Conservation (phyloP, 192 early-diverging fungal genomes). For the Backusella tarrabulga region DNA sequence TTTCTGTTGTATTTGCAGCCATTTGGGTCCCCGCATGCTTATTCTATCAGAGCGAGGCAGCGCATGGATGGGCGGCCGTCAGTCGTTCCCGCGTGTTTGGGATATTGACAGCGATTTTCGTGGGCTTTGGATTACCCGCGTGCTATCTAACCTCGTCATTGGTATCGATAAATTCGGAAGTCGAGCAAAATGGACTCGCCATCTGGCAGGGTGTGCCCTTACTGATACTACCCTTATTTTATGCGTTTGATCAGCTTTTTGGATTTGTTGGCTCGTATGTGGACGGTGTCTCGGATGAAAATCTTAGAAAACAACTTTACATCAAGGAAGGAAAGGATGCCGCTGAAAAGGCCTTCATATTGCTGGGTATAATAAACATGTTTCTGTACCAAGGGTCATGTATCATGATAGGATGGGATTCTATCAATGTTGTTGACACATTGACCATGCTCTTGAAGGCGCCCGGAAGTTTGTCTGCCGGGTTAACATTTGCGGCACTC, state of each 20-base stretch:
- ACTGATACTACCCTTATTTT: neutral
- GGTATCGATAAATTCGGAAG: neutral
- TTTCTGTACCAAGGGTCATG: conserved; percentile 9
- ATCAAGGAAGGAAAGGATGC: conserved; percentile 14
- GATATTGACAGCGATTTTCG: neutral
- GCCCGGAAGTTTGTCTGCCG: neutral
- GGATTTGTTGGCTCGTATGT: neutral
- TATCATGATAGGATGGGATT: neutral
- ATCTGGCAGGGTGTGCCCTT: conserved; percentile 1
- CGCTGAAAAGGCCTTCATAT: conserved; percentile 7
- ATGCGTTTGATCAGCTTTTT: neutral
- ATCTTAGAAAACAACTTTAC: neutral
- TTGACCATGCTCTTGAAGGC: conserved; percentile 5
- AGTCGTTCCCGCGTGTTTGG: neutral
- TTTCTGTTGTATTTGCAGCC: neutral
- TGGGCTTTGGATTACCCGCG: neutral
- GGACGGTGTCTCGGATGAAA: neutral
- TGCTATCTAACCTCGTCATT: neutral
- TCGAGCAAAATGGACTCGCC: neutral
- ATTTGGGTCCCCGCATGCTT: conserved; percentile 15
- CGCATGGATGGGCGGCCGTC: neutral
- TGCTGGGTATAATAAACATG: conserved; percentile 16
- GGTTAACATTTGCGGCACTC: neutral
- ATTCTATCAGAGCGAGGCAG: neutral
- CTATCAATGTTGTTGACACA: conserved; percentile 5